Conservation (phyloP, 164 flowering plant genomes). For the Platanus orientalis region DNA sequence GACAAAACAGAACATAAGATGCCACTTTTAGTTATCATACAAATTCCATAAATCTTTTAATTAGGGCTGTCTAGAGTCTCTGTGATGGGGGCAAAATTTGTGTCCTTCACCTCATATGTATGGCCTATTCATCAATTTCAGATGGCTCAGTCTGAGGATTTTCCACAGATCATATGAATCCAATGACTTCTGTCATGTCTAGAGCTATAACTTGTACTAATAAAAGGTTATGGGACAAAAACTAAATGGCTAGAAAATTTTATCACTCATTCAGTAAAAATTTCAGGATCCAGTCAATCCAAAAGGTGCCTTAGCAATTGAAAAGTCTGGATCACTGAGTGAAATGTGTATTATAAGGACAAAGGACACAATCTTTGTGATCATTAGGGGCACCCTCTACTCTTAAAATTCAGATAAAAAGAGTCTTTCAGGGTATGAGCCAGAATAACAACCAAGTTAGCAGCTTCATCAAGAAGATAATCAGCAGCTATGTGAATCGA, state of each 20-base stretch:
- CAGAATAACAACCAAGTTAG: constrained; percentile 27
- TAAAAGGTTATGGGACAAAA: neutral
- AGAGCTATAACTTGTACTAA: too few species aligned
- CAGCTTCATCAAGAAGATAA: constrained; percentile 81
- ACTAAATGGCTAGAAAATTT: neutral
- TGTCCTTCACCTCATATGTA: neutral
- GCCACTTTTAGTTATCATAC: neutral
- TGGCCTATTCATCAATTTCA: neutral
- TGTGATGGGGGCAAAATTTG: neutral
- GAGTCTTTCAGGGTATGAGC: neutral
- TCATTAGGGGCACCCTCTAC: neutral
- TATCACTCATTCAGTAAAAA: neutral
- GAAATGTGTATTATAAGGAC: neutral
- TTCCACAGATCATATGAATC: neutral
- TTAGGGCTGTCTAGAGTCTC: neutral
- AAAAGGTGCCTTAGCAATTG: neutral
- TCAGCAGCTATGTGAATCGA: constrained; percentile 86
- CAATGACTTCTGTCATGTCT: neutral
- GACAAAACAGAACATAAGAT: constrained; percentile 1
- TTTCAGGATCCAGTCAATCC: neutral
- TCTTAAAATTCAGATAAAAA: neutral
- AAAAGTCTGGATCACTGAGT: neutral
- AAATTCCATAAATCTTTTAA: neutral
- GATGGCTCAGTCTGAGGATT: neutral
- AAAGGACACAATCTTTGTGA: neutral